A percentile compares a stretch with the other conserved stretches of the same genome.
Evolutionary conservation across 164 flowering plant genomes (phyloP).

Genomic region (Berberis vulgaris): DNA sequence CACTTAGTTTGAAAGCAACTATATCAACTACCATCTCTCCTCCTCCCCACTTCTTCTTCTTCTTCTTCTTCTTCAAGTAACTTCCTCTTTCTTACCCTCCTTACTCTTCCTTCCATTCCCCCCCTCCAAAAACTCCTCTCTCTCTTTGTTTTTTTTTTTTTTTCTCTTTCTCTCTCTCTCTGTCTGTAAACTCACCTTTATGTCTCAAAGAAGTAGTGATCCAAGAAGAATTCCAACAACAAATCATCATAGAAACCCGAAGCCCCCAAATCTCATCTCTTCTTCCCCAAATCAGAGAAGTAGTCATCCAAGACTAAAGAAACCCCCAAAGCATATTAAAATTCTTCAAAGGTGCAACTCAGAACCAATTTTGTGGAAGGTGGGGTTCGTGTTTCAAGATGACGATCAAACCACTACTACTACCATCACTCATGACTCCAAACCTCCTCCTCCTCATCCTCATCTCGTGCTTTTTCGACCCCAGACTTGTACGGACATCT

Average conservation of each 20-base stretch:
- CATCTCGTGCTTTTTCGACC: constrained; percentile 14
- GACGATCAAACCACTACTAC: neutral
- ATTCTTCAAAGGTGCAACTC: constrained; percentile 33
- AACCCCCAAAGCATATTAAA: constrained; percentile 17
- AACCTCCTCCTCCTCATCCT: constrained; percentile 10
- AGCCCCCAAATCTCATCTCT: constrained; percentile 21
- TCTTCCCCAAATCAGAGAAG: constrained; percentile 1
- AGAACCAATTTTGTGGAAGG: constrained; percentile 32
- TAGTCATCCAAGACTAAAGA: constrained; percentile 9
- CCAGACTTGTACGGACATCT: constrained; percentile 30
- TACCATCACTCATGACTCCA: neutral
- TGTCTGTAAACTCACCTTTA: constrained; percentile 1
- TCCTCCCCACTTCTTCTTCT: too few species aligned
- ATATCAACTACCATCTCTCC: too few species aligned
- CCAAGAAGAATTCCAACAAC: constrained; percentile 15
- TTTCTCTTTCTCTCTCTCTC: neutral
- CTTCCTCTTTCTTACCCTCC: neutral
- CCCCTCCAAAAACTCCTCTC: neutral
- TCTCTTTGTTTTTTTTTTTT: neutral
- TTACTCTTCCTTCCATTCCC: neutral
- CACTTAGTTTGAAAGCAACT: too few species aligned
- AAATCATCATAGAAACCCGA: constrained; percentile 9
- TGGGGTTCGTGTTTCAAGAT: neutral
- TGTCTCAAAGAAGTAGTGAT: constrained; percentile 24
- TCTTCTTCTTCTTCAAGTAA: too few species aligned